Base-by-base conservation (phyloP, 352 stramenopile genomes). In the Globisporangium irregulare region DNA sequence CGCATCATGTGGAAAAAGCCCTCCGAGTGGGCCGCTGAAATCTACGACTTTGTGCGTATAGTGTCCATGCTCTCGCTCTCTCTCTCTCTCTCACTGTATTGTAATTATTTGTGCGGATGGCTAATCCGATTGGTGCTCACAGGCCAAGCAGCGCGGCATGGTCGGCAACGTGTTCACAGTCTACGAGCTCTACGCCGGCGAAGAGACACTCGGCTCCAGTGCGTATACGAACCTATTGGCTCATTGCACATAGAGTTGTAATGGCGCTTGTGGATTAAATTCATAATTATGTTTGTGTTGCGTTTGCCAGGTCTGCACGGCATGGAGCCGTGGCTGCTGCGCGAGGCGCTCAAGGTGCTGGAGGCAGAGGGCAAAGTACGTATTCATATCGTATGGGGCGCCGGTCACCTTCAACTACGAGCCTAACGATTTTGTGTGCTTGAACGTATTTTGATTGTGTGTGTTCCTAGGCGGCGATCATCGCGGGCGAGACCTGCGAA, bases 1-100 rank as follows among this genome's bases (percentile, higher is more conserved):
- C 81, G 87, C 38, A 88, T 95, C 64, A 93, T 94, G 82, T 95
- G 87, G 87, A 95, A 95, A 67, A 91, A 86, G 46, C 87, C 87
- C 4, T 69, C 73, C 12, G 87, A 92, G 69, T 95, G 87, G 87
- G 87, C 87, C 18, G 82, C 71, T 56, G 87, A 93, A 67, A 84
- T 95, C 72, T 95, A 95, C 72, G 86, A 92, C 70, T 93, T 92
- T 79, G 87, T 95, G 75, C 12, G 80, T 60, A 43, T 55, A 32
- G 27, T 32, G 27, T 15, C 0, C 7, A 36, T 36, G 32, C 32
- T 36, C 32, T 7, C 14, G 22, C 22, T 18, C 14, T 43, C 1
- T 36, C 27, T 54, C 22, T 20, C 36, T 41, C 36, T 12, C 36
- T 41, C 14, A 10, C 36, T 57, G 22, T 63, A 50, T 56, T 32